phyloP scores from a whole-genome alignment of 768 basidiomycete species.

The Cystobasidium ongulense region DNA sequence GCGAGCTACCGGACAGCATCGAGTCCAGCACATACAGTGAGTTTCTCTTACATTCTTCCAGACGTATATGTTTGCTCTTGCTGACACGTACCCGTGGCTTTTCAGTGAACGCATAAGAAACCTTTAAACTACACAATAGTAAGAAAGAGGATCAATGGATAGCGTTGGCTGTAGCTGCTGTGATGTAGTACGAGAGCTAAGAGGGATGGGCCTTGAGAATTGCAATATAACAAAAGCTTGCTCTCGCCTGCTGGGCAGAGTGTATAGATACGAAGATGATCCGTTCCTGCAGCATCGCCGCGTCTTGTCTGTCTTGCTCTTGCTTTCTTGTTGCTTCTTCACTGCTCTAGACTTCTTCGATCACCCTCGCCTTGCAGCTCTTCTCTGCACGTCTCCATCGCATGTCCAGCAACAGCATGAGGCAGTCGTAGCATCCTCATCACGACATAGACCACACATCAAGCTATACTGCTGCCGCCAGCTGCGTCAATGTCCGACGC shows the following conservation, averaged over 20 bases:
- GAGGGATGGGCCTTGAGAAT: not conserved
- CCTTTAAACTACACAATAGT: too few species aligned
- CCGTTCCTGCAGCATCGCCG: not conserved
- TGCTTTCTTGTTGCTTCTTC: too few species aligned
- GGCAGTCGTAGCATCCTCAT: not conserved
- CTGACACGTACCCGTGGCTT: not conserved
- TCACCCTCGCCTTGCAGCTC: not conserved
- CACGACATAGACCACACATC: not conserved
- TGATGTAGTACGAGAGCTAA: not conserved
- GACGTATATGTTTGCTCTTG: not conserved
- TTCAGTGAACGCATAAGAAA: conserved; percentile 35
- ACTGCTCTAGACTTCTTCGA: not conserved
- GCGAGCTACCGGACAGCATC: conserved; percentile 86
- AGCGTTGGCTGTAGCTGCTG: not conserved
- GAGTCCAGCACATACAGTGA: conserved; percentile 90
- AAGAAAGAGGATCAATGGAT: not conserved
- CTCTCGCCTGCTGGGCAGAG: not conserved
- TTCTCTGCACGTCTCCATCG: not conserved
- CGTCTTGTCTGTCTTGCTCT: not conserved
- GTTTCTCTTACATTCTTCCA: conserved; percentile 2
- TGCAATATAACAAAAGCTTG: not conserved
- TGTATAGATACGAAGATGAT: not conserved
- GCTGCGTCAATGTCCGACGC: conserved; percentile 7
- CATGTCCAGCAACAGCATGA: not conserved
- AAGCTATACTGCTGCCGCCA: not conserved